A percentile compares a stretch with the other conserved stretches of the same genome.
These are phyloP conservation scores for Hypoxylon rickii DNA, from an alignment of 495 filamentous ascomycete species.

Conservation along the genomic window DNA sequence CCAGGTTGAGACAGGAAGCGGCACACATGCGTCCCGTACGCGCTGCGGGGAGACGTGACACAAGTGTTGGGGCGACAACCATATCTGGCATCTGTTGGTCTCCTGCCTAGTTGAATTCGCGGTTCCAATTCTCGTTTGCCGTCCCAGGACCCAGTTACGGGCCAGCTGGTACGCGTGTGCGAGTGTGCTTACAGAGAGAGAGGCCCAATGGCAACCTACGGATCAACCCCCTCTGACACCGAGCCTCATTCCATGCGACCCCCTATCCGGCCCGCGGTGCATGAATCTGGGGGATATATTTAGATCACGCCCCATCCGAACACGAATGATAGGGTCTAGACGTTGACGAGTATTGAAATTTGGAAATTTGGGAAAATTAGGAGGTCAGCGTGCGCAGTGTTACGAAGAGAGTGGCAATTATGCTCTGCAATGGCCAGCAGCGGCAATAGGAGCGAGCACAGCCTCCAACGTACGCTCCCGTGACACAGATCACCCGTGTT, in stretches of 20 bases:
- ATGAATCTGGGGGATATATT: constrained; percentile 30
- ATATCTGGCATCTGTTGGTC: constrained; percentile 14
- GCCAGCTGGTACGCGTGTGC: not conserved
- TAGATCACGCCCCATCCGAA: constrained; percentile 10
- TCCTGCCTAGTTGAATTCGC: constrained; percentile 5
- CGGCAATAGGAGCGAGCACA: constrained; percentile 17
- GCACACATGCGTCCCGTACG: constrained; percentile 22
- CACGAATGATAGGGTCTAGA: not conserved
- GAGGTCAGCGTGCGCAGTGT: too few relatives aligned
- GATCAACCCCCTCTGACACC: not conserved
- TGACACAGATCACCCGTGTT: constrained; percentile 5
- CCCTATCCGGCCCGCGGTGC: constrained; percentile 13
- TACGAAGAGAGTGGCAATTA: not conserved
- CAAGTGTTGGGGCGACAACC: constrained; percentile 11
- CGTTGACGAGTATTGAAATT: not conserved
- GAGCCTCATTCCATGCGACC: constrained; percentile 15
- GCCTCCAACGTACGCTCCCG: constrained; percentile 24
- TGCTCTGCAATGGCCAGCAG: constrained; percentile 2
- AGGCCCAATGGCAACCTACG: constrained; percentile 1
- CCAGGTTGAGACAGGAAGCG: constrained; percentile 31
- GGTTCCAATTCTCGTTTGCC: constrained; percentile 22
- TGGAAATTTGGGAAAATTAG: too few relatives aligned
- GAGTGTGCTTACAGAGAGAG: too few relatives aligned
- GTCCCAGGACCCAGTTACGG: constrained; percentile 10
- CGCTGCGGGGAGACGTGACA: constrained; percentile 29